Evolutionary conservation across 208 protist genomes (phyloP), one percentile per base, ranked within the genome.

Genomic region (Leishmania turanica): DNA sequence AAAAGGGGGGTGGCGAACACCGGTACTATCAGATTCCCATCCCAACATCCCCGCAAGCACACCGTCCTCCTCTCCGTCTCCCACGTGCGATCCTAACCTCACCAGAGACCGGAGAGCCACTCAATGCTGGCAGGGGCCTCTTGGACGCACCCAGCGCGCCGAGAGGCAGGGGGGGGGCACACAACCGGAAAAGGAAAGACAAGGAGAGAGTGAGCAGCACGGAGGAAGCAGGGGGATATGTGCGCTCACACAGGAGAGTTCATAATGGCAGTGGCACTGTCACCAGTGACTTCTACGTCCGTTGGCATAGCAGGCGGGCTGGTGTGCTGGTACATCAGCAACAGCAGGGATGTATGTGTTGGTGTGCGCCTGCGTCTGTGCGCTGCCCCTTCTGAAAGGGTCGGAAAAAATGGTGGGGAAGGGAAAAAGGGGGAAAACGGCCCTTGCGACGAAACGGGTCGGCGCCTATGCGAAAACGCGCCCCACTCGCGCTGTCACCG

Each of bases 401-500:
- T 47, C 65, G n/a, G 15, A 21, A 42, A 70, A 70, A 5, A 5
- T 8, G 58, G 34, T 27, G 31, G 37, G 7, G 42, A 40, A 13
- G 31, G 11, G 3, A 31, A 45, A 71, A 27, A 2, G 11, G 42
- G 3, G 24, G 9, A 13, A 42, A 53, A 19, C 24, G 19, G 27
- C 13, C 24, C 21, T 42, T 51, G 17, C 3, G 11, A 3, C 68
- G 9, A 47, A 34, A 53, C 6, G 8, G 40, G 1, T 2, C 24
- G 15, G 11, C n/a, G 68, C 68, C 13, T 51, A 51, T 9, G 45
- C 5, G 40, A 34, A 51, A 47, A 13, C 3, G 7, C 19, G 21
- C 37, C 13, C 68, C 11, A n/a, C 19, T 19, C 24, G 13, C 42
- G 37, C 8, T 0, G 15, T 82, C 77, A 93, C 34, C 92, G 83